Evolutionary conservation across 2,329 filamentous ascomycete species (phyloP).

Genomic region (Cytospora schulzeri): DNA sequence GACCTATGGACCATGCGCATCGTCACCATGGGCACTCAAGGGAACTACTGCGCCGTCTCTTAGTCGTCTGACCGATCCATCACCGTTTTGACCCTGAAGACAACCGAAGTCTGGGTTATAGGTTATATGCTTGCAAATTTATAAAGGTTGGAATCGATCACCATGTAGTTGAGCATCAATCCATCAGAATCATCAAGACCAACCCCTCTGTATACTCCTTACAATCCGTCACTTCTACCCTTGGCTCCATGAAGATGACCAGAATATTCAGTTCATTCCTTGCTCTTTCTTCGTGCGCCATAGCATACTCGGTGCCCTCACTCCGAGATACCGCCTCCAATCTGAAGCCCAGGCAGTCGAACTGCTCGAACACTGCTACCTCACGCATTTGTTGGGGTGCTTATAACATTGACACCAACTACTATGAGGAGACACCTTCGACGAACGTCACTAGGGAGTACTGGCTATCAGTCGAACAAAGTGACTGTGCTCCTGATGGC

Average conservation of each 20-base stretch:
- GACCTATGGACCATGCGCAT: background rate
- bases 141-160: background rate
- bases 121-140: too few species aligned
- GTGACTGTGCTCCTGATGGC: conserved; percentile 32
- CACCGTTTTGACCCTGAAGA: too few species aligned
- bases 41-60: background rate
- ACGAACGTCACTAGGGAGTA: conserved; percentile 31
- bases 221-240: background rate
- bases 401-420: conserved; percentile 38
- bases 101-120: too few species aligned
- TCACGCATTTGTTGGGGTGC: conserved; percentile 37
- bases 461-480: conserved; percentile 32
- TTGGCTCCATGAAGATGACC: conserved; percentile 18
- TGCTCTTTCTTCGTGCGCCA: conserved; percentile 19
- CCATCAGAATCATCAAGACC: background rate
- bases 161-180: background rate
- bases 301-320: conserved; percentile 18
- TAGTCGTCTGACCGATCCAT: too few species aligned
- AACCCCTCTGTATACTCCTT: background rate
- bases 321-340: background rate
- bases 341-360: conserved; percentile 17
- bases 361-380: conserved; percentile 31
- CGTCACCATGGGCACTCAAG: background rate
- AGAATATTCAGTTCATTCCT: conserved; percentile 5
- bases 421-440: conserved; percentile 33